phyloP scores from a whole-genome alignment of 208 protist species.

The Acanthamoeba healyi region DNA sequence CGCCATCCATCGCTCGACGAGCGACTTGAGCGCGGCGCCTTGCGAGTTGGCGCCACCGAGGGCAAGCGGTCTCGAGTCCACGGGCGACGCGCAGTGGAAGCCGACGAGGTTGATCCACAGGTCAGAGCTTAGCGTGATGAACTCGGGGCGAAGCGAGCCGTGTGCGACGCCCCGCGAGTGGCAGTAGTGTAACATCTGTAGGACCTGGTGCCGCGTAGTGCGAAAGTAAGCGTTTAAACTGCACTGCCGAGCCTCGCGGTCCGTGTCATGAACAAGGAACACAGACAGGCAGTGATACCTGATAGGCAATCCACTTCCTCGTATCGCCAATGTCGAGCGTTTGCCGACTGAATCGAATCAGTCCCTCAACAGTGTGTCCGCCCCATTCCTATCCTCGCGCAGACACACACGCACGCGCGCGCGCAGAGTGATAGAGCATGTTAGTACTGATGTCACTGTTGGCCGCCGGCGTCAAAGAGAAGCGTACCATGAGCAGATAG shows the following conservation, averaged over 20 bases:
- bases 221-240: neutral
- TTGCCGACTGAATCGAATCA: constrained; percentile 5
- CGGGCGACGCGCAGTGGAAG: constrained; percentile 22
- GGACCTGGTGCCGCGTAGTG: neutral
- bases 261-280: no score
- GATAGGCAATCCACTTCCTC: neutral
- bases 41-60: neutral
- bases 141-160: constrained; percentile 17
- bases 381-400: neutral
- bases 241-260: no score
- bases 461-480: no score
- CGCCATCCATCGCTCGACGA: constrained; percentile 74
- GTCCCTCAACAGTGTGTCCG: neutral
- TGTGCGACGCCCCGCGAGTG: constrained; percentile 38
- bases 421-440: no score
- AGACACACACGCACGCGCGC: no score
- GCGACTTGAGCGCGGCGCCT: neutral
- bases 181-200: constrained; percentile 26
- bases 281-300: no score
- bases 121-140: neutral
- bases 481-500: constrained; percentile 22
- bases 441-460: no score
- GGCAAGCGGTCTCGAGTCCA: neutral
- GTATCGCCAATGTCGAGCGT: neutral
- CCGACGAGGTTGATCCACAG: constrained; percentile 53